A percentile compares a stretch with the other conserved stretches of the same genome.
phyloP scores from a whole-genome alignment of 768 basidiomycete genomes.

The Psilocybe cubensis region DNA sequence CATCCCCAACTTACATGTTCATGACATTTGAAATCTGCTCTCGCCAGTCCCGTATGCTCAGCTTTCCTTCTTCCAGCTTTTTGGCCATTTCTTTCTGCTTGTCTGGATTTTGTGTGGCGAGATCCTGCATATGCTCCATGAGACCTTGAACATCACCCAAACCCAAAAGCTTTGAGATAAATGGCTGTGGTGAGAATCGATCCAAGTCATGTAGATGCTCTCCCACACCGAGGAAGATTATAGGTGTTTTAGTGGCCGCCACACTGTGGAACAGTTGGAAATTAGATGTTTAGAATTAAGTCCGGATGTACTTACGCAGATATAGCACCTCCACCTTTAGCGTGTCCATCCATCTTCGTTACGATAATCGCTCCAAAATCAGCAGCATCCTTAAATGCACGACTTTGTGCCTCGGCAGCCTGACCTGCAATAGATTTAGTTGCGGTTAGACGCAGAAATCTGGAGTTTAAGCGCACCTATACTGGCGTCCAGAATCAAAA shows the following conservation, averaged over 20 bases:
- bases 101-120: slow-evolving; percentile 91
- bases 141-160: slow-evolving; percentile 96
- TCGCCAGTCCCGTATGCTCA: slow-evolving; percentile 96
- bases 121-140: slow-evolving; percentile 98
- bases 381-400: slow-evolving; percentile 97
- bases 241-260: slow-evolving; percentile 97
- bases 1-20: slow-evolving; percentile 77
- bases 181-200: slow-evolving; percentile 93
- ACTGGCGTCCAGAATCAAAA: slow-evolving; percentile 94
- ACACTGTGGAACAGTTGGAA: slow-evolving; percentile 57
- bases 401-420: slow-evolving; percentile 95
- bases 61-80: slow-evolving; percentile 95
- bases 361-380: slow-evolving; percentile 99
- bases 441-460: not conserved
- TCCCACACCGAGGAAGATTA: slow-evolving; percentile 97
- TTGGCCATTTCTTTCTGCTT: slow-evolving; percentile 98
- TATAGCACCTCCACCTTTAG: slow-evolving; percentile 98
- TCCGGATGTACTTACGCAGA: slow-evolving; percentile 78
- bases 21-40: slow-evolving; percentile 98
- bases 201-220: slow-evolving; percentile 98
- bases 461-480: slow-evolving; percentile 61
- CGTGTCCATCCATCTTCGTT: slow-evolving; percentile 99
- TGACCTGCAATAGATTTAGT: slow-evolving; percentile 59
- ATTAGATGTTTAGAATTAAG: slow-evolving; percentile 1
- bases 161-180: slow-evolving; percentile 95